These are phyloP conservation scores for Xylaria sp. DNA, from an alignment of 2,329 filamentous ascomycete species.

Conservation along the genomic window DNA sequence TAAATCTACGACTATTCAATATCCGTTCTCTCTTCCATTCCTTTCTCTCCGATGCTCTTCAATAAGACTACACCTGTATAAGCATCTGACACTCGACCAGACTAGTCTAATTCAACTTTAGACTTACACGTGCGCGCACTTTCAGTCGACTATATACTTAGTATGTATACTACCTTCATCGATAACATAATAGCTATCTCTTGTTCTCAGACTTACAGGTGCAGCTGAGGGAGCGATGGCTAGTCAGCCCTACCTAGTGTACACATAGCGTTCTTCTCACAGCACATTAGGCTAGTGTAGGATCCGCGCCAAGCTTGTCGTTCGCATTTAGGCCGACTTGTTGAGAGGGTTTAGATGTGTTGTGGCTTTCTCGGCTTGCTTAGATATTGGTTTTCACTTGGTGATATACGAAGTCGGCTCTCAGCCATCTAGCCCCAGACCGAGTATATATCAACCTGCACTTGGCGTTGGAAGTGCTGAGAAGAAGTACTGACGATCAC, in stretches of 20 bases:
- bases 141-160: too few species aligned
- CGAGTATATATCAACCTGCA: too few species aligned
- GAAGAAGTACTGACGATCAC: too few species aligned
- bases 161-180: background rate
- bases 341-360: background rate
- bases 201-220: background rate
- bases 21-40: too few species aligned
- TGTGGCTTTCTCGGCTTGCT: background rate
- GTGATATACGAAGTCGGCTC: constrained; percentile 8
- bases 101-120: too few species aligned
- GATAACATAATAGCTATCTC: background rate
- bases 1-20: too few species aligned
- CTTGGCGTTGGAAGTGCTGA: too few species aligned
- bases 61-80: too few species aligned
- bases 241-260: constrained; percentile 17
- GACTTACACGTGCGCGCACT: background rate
- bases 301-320: constrained; percentile 12
- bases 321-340: background rate
- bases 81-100: too few species aligned
- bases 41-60: too few species aligned
- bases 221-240: constrained; percentile 8
- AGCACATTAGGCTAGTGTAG: constrained; percentile 8
- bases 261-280: background rate
- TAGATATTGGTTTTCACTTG: background rate
- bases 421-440: too few species aligned